Conservation (phyloP, 331 rosid species). For the Acacia pycnantha region DNA sequence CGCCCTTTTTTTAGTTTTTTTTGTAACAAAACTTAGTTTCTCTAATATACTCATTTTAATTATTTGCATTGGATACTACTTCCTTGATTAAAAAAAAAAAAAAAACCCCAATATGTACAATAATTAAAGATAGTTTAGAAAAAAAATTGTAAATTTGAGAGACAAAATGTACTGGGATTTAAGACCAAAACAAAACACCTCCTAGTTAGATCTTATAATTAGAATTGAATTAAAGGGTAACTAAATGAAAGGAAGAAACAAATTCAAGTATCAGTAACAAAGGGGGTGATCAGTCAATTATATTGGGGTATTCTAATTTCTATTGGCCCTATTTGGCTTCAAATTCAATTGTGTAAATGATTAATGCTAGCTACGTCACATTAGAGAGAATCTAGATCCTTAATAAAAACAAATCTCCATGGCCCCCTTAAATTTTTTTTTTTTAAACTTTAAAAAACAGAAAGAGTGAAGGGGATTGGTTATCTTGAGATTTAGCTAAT, state of each 20-base stretch:
- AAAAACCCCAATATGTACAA: not conserved
- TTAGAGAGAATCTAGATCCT: not conserved
- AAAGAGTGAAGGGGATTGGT: not conserved
- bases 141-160: too few relatives aligned
- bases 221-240: not conserved
- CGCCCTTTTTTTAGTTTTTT: too few relatives aligned
- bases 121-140: too few relatives aligned
- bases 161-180: too few relatives aligned
- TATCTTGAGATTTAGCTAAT: conserved; percentile 7
- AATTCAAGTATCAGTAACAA: not conserved
- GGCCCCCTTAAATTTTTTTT: not conserved
- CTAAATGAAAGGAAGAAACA: not conserved
- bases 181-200: too few relatives aligned
- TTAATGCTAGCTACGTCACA: not conserved
- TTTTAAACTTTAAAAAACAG: not conserved
- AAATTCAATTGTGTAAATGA: not conserved
- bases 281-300: not conserved
- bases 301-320: too few relatives aligned
- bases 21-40: too few relatives aligned
- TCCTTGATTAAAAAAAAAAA: too few relatives aligned
- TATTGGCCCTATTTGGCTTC: not conserved
- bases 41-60: not conserved
- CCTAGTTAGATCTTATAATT: too few relatives aligned
- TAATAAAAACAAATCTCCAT: too few relatives aligned
- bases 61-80: not conserved